Conservation (phyloP, 257 asterid species). For the Handroanthus guayacan region DNA sequence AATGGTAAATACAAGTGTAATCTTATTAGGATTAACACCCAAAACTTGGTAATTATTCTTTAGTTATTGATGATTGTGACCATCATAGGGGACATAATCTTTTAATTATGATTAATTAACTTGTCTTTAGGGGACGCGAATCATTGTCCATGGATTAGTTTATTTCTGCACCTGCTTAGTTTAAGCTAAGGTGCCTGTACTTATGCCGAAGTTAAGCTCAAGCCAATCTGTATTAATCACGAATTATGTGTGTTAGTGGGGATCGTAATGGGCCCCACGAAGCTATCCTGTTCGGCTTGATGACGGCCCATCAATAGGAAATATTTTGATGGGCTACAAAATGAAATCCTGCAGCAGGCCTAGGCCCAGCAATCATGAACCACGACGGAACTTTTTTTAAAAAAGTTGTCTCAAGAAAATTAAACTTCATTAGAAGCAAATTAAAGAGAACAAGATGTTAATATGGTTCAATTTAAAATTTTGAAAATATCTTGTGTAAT, state of each 20-base stretch:
- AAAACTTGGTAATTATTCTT: constrained; percentile 17
- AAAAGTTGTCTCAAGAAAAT: too few relatives aligned
- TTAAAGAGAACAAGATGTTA: too few relatives aligned
- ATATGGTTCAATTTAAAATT: too few relatives aligned
- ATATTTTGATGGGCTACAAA: not conserved
- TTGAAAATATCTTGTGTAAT: too few relatives aligned
- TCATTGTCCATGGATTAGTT: constrained; percentile 26
- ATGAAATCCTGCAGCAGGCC: not conserved
- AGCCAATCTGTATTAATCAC: not conserved
- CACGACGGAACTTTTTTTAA: too few relatives aligned
- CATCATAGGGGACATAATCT: constrained; percentile 17
- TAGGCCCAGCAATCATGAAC: too few relatives aligned
- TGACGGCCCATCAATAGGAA: not conserved
- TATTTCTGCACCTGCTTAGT: constrained; percentile 34
- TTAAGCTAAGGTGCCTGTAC: constrained; percentile 11
- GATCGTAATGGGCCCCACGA: not conserved
- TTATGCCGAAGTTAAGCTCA: constrained; percentile 17
- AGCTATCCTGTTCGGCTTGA: constrained; percentile 1
- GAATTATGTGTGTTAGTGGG: not conserved
- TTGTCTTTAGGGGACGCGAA: constrained; percentile 21
- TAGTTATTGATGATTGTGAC: constrained; percentile 17
- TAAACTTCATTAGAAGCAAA: too few relatives aligned
- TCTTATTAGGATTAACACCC: constrained; percentile 53
- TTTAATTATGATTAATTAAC: constrained; percentile 19
- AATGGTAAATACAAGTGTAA: constrained; percentile 40